These are phyloP conservation scores for Cryphonectria carpinicola DNA, from an alignment of 2,329 filamentous ascomycete species.

Conservation along the genomic window DNA sequence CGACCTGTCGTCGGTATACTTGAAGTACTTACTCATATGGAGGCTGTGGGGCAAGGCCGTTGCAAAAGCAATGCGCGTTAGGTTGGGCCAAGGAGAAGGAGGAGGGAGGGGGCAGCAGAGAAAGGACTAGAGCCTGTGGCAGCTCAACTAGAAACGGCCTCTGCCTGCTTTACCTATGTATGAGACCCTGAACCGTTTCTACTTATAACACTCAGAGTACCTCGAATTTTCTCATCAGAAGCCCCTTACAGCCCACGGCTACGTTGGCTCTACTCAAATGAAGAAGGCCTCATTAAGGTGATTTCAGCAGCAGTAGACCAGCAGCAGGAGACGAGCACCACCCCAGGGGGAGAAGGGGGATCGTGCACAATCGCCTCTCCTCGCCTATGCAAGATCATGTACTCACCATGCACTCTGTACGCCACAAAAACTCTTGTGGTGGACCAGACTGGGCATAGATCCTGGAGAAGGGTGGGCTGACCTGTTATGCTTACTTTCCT, in stretches of 20 bases:
- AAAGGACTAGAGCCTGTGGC: not conserved
- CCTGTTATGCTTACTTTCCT: not conserved
- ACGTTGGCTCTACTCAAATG: too few species aligned
- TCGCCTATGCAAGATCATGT: not conserved
- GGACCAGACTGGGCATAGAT: not conserved
- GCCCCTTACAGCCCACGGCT: too few species aligned
- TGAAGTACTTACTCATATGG: not conserved
- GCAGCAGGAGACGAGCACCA: not conserved
- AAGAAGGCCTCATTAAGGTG: too few species aligned
- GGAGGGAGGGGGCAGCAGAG: too few species aligned
- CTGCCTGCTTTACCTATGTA: not conserved
- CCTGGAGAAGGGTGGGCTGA: not conserved
- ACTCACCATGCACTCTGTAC: not conserved
- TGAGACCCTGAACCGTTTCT: not conserved
- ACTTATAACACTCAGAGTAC: not conserved
- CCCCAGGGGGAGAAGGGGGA: too few species aligned
- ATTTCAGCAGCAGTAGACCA: too few species aligned
- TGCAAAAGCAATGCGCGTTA: not conserved
- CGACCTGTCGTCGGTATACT: not conserved
- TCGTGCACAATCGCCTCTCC: not conserved
- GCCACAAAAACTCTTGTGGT: not conserved
- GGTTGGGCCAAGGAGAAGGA: not conserved
- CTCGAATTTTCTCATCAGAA: too few species aligned
- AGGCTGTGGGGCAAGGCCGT: too few species aligned
- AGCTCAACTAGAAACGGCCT: not conserved